Base-by-base conservation (phyloP, 2,329 filamentous ascomycete genomes). In the Dactylonectria macrodidyma region DNA sequence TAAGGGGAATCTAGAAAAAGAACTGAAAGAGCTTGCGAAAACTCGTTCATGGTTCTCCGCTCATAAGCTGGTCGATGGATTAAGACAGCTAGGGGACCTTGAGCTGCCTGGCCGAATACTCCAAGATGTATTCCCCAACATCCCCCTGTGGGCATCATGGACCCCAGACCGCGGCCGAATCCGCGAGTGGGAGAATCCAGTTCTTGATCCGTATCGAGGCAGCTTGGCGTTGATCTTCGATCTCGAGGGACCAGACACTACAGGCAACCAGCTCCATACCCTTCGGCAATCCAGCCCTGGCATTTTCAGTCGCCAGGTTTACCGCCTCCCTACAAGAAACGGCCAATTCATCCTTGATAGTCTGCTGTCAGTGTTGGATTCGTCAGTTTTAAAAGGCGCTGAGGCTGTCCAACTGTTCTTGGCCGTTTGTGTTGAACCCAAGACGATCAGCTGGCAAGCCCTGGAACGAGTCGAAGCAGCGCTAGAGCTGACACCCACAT, bases 211-310 rank as follows among this genome's bases (percentile, higher is more conserved):
- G 2, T 54, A 65, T 14, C 54, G 60, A 19, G 26, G 24, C 9
- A 19, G 26, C 3, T 44, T 70, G 14, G 54, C 50, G 5, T 19
- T 19, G 5, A 57, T 62, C 2, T 54, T 70, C 24, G 58, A 65
- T 33, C 46, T 70, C 30, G 65, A 70, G 38, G 68, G 68, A 3
- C 68, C 68, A 2, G 68, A 70, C 22, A 59, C 36, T 5, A 66
- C 54, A 9, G 55, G 65, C 1, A 55, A 68, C 34, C 67, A 67
- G 19, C 41, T 46, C 9, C 22, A 24, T 5, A 63, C 65, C 16
- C 56, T 68, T 54, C 67, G 67, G 11, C 47, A 65, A 30, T 67
- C 67, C 12, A 62, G 47, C 16, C 58, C 60, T 7, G 56, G 61
- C 9, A 48, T 56, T 2, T 68, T 68, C 24, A 58, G 59, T 1